Conservation (phyloP, 1,284 basidiomycete species). For the Kalmanozyma brasiliensis region DNA sequence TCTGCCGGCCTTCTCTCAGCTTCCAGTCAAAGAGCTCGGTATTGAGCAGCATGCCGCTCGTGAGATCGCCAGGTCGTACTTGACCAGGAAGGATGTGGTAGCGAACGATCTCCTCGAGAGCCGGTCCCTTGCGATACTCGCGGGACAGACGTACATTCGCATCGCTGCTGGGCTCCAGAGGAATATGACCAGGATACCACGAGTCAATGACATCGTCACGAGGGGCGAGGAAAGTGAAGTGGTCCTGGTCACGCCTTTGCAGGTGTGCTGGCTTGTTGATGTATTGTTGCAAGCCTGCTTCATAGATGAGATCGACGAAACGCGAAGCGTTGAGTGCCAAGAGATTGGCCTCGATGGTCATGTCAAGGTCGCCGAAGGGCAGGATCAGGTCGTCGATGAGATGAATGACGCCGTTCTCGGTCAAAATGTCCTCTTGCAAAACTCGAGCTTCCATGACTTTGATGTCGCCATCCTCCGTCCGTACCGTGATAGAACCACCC, state of each 20-base stretch:
- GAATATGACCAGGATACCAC: slow-evolving; percentile 26
- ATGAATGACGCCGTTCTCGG: slow-evolving; percentile 78
- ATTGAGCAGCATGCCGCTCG: slow-evolving; percentile 48
- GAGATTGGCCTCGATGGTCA: slow-evolving; percentile 92
- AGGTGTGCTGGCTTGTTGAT: slow-evolving; percentile 45
- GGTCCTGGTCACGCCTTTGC: slow-evolving; percentile 37
- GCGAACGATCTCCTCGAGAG: slow-evolving; percentile 48
- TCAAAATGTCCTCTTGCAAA: slow-evolving; percentile 61
- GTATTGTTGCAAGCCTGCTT: slow-evolving; percentile 72
- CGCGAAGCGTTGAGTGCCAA: slow-evolving; percentile 87
- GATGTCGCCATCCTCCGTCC: slow-evolving; percentile 27
- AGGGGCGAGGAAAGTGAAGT: slow-evolving; percentile 76
- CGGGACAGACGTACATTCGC: not conserved
- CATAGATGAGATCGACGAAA: slow-evolving; percentile 89
- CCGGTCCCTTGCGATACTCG: slow-evolving; percentile 24
- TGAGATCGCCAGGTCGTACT: slow-evolving; percentile 37
- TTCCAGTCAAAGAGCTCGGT: slow-evolving; percentile 59
- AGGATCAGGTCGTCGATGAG: slow-evolving; percentile 84
- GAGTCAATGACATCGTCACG: slow-evolving; percentile 80
- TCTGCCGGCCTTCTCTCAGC: slow-evolving; percentile 69
- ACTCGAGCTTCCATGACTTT: slow-evolving; percentile 38
- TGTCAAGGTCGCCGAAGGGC: slow-evolving; percentile 78
- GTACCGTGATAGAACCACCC: slow-evolving; percentile 53
- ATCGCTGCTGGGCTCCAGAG: not conserved
- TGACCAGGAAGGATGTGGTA: slow-evolving; percentile 63